Evolutionary conservation across 768 basidiomycete genomes (phyloP).

Genomic region (Panus rudis): DNA sequence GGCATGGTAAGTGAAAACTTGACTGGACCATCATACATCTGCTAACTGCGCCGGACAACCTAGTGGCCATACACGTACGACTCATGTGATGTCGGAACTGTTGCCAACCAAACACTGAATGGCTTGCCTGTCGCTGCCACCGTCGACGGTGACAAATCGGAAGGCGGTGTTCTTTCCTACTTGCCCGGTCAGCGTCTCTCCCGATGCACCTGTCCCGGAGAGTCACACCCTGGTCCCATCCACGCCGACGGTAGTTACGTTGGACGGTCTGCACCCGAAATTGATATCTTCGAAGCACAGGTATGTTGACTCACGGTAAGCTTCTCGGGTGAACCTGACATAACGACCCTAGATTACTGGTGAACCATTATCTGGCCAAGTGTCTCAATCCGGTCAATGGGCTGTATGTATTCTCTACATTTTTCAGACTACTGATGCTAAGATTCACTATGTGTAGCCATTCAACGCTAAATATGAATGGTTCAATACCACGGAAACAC

Average conservation of each 20-base stretch:
- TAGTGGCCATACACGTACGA: slow-evolving; percentile 84
- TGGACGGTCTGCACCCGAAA: slow-evolving; percentile 82
- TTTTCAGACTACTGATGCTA: slow-evolving; percentile 18
- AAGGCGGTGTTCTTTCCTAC: slow-evolving; percentile 47
- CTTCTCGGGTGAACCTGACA: neutral
- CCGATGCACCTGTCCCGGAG: slow-evolving; percentile 79
- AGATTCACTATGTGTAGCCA: slow-evolving; percentile 38
- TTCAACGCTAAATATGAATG: slow-evolving; percentile 71
- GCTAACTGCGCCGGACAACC: too few relatives aligned
- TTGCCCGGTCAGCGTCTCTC: slow-evolving; percentile 81
- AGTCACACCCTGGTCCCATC: slow-evolving; percentile 78
- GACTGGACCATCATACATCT: neutral
- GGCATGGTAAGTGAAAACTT: slow-evolving; percentile 50
- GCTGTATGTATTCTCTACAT: slow-evolving; percentile 45
- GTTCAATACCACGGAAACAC: slow-evolving; percentile 57
- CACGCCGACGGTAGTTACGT: slow-evolving; percentile 69
- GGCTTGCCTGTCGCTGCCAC: slow-evolving; percentile 59
- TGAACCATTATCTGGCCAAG: slow-evolving; percentile 45
- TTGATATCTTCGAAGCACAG: slow-evolving; percentile 85
- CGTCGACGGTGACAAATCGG: slow-evolving; percentile 44
- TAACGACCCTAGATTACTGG: slow-evolving; percentile 18
- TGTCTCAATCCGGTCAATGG: slow-evolving; percentile 86
- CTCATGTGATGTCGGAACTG: slow-evolving; percentile 59
- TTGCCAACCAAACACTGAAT: slow-evolving; percentile 66
- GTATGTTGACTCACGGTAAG: slow-evolving; percentile 27